phyloP scores from a whole-genome alignment of 768 basidiomycete species.

The Podaxis carcinomalis region DNA sequence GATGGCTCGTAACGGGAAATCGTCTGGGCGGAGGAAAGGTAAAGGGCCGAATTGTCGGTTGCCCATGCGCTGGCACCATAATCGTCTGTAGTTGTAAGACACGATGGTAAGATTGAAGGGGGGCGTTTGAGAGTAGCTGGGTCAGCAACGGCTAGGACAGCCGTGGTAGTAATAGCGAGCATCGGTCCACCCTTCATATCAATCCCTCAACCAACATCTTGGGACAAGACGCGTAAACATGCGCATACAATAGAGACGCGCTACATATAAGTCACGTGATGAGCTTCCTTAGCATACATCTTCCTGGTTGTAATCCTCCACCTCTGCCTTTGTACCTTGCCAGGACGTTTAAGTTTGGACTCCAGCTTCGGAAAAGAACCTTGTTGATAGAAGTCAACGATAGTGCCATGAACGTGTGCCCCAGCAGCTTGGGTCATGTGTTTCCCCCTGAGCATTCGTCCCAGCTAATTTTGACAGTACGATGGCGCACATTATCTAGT shows the following conservation, averaged over 20 bases:
- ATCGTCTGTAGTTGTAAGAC: conserved; percentile 27
- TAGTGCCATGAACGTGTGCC: too few relatives aligned
- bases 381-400: too few relatives aligned
- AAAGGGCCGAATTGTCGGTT: conserved; percentile 49
- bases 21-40: conserved; percentile 40
- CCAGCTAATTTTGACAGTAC: too few relatives aligned
- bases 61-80: conserved; percentile 51
- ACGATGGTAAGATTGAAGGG: conserved; percentile 36
- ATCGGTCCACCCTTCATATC: conserved; percentile 25
- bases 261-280: neutral
- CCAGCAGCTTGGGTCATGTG: too few relatives aligned
- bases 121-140: conserved; percentile 40
- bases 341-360: too few relatives aligned
- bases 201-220: neutral
- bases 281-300: neutral
- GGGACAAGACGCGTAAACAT: conserved; percentile 1
- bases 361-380: too few relatives aligned
- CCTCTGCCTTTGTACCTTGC: too few relatives aligned
- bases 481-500: too few relatives aligned
- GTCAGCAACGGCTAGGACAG: conserved; percentile 46
- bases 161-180: conserved; percentile 51
- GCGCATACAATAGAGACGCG: neutral
- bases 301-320: too few relatives aligned
- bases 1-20: conserved; percentile 53
- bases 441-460: too few relatives aligned